These are phyloP conservation scores for Diutina sp. DNA, from an alignment of 1,139 yeast species.

Conservation along the genomic window DNA sequence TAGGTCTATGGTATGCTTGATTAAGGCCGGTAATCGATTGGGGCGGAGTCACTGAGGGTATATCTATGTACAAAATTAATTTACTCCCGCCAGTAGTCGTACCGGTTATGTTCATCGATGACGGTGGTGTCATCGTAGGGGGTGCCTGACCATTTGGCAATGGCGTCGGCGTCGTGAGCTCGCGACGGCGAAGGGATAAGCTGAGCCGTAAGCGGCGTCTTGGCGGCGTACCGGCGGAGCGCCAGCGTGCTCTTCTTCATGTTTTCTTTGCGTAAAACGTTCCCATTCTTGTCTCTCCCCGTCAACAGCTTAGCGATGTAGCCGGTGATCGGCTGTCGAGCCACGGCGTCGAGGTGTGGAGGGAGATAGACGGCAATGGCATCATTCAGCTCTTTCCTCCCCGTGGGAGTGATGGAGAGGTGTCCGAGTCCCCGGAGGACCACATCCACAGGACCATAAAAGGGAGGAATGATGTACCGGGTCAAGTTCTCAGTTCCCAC, in stretches of 20 bases:
- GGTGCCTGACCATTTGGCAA: background rate
- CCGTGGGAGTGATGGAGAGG: conserved; percentile 52
- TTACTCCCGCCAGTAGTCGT: background rate
- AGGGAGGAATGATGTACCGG: conserved; percentile 43
- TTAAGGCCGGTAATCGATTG: background rate
- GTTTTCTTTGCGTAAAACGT: conserved; percentile 5
- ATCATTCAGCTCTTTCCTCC: conserved; percentile 16
- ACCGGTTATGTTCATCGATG: background rate
- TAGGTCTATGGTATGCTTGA: background rate
- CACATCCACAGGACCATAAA: conserved; percentile 52
- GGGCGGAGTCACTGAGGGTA: background rate
- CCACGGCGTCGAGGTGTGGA: conserved; percentile 15
- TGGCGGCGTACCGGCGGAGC: background rate
- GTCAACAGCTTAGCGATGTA: conserved; percentile 21
- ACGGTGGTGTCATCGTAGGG: background rate
- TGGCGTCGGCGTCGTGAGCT: background rate
- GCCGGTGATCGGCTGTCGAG: conserved; percentile 24
- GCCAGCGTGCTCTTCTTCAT: background rate
- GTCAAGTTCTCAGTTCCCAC: background rate
- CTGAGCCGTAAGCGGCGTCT: background rate
- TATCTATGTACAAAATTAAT: background rate
- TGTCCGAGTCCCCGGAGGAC: conserved; percentile 62
- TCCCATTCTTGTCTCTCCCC: conserved; percentile 27
- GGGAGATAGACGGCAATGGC: conserved; percentile 23
- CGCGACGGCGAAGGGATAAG: background rate